phyloP scores from a whole-genome alignment of 768 basidiomycete species.

The Rhizopogon vulgaris region DNA sequence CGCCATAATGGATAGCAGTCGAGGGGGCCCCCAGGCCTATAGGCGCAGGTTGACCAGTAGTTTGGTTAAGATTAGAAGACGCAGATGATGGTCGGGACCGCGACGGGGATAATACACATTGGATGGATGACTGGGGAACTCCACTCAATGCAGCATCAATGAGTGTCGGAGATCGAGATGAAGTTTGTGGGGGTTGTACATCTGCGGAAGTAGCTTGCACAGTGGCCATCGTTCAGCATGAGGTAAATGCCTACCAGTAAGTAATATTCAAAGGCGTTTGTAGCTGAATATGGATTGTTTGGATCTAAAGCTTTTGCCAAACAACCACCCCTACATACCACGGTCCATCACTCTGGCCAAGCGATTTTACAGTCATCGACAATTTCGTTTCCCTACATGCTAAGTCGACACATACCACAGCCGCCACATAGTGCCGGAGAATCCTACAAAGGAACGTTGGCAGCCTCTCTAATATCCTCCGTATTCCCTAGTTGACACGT shows the following conservation, averaged over 20 bases:
- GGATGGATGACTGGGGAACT: background rate
- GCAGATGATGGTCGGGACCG: background rate
- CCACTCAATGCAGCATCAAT: no score
- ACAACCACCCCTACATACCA: background rate
- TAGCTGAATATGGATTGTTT: background rate
- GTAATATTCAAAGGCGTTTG: background rate
- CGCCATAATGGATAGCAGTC: background rate
- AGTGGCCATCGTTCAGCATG: background rate
- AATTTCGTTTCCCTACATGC: background rate
- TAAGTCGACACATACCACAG: slow-evolving; percentile 38
- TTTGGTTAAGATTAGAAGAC: background rate
- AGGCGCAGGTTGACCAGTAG: background rate
- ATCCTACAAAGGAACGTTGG: slow-evolving; percentile 33
- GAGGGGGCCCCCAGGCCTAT: background rate
- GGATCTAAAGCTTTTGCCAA: slow-evolving; percentile 10
- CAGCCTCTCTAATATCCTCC: background rate
- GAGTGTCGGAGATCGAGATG: background rate
- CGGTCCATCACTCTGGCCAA: background rate
- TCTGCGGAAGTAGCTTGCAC: slow-evolving; percentile 7
- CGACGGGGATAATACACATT: background rate
- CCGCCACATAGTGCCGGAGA: slow-evolving; percentile 57
- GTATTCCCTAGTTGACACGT: slow-evolving; percentile 2
- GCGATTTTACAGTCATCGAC: background rate
- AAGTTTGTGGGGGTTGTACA: slow-evolving; percentile 4
- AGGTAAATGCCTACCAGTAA: background rate